Evolutionary conservation across 129 eudicot genomes (phyloP).

Genomic region (carrot (Daucus carota)): DNA sequence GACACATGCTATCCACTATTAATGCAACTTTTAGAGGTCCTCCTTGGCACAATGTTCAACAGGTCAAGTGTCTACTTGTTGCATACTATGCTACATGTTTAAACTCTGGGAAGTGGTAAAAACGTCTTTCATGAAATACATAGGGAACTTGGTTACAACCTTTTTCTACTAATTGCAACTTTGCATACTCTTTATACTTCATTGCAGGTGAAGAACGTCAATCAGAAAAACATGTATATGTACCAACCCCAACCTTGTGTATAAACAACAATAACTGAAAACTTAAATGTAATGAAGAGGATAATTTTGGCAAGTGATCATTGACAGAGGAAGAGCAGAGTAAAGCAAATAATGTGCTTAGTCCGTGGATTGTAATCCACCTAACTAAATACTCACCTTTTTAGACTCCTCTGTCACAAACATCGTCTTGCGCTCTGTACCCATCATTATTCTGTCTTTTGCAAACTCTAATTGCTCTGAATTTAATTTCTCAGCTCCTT

Average conservation of each 20-base stretch:
- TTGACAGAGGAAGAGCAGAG: not conserved
- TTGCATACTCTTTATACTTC: not conserved
- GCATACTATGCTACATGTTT: not conserved
- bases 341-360: not conserved
- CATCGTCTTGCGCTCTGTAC: slow-evolving; percentile 90
- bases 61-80: not conserved
- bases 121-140: not conserved
- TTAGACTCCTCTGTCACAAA: slow-evolving; percentile 75
- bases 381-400: slow-evolving; percentile 37
- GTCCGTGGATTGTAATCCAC: not conserved
- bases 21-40: not conserved
- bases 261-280: not conserved
- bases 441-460: slow-evolving; percentile 92
- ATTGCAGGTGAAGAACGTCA: not conserved
- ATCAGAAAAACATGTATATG: not conserved
- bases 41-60: not conserved
- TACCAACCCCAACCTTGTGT: not conserved
- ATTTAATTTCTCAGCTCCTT: slow-evolving; percentile 75
- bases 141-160: not conserved
- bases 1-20: not conserved
- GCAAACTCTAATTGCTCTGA: slow-evolving; percentile 80
- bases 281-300: not conserved
- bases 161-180: not conserved
- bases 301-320: not conserved
- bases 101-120: not conserved